phyloP scores from a whole-genome alignment of 1,284 basidiomycete species.

The Fomitopsis betulina region DNA sequence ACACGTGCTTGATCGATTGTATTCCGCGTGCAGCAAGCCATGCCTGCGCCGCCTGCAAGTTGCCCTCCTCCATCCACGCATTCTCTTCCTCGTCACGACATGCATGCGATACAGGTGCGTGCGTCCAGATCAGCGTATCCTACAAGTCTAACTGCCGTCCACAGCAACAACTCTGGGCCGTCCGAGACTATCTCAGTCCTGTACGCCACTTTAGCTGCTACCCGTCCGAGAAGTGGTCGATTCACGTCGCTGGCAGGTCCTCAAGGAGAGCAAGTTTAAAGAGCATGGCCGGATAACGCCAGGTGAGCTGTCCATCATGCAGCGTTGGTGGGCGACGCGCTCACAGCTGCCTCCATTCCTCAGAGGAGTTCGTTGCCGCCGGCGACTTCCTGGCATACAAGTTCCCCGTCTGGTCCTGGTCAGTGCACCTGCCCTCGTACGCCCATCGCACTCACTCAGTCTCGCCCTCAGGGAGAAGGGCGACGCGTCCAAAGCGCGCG shows the following conservation, averaged over 20 bases:
- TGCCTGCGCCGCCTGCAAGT: not conserved
- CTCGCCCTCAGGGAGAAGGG: conserved; percentile 73
- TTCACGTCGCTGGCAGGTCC: conserved; percentile 53
- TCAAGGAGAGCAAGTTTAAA: conserved; percentile 98
- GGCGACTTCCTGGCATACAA: conserved; percentile 95
- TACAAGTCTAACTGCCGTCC: not conserved
- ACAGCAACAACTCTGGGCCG: conserved; percentile 91
- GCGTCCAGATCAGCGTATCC: not conserved
- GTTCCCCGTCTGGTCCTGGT: conserved; percentile 95
- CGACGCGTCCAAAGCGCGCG: conserved; percentile 78
- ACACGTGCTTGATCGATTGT: conserved; percentile 22
- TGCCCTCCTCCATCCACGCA: conserved; percentile 1
- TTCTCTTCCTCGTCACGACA: conserved; percentile 23
- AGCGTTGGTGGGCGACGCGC: conserved; percentile 3
- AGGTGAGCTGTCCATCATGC: conserved; percentile 45
- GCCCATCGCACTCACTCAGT: not conserved
- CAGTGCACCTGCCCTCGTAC: conserved; percentile 24
- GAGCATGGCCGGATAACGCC: conserved; percentile 97
- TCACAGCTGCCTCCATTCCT: conserved; percentile 4
- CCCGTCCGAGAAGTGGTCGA: conserved; percentile 11
- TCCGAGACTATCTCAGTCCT: conserved; percentile 94
- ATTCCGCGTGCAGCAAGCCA: not conserved
- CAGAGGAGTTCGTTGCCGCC: conserved; percentile 94
- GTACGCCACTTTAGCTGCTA: conserved; percentile 42
- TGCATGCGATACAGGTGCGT: conserved; percentile 71